Percentiles rank a stretch among this genome's conserved stretches.
phyloP scores from a whole-genome alignment of 371 early-diverging fungal species.

The Apophysomyces variabilis region DNA sequence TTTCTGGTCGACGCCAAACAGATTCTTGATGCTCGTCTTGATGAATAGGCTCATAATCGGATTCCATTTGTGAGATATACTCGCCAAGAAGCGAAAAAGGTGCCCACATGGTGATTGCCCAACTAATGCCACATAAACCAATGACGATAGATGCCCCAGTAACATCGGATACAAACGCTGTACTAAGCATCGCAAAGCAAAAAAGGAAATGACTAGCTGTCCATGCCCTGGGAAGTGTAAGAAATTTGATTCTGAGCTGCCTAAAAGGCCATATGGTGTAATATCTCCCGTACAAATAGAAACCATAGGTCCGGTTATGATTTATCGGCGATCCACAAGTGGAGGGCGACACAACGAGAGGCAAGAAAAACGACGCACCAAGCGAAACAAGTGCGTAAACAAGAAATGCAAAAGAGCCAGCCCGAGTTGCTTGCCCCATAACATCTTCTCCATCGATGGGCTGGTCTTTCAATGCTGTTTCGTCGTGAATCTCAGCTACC shows the following conservation, averaged over 20 bases:
- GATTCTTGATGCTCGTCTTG: constrained; percentile 5
- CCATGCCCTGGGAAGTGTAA: constrained; percentile 73
- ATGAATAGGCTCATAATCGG: not conserved
- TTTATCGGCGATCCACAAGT: not conserved
- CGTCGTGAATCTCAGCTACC: constrained; percentile 69
- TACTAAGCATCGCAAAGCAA: constrained; percentile 69
- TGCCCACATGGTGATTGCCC: constrained; percentile 92
- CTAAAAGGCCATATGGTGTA: constrained; percentile 21
- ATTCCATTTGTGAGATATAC: constrained; percentile 60
- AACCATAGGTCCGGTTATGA: constrained; percentile 7
- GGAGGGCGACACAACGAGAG: constrained; percentile 47
- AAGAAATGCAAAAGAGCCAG: constrained; percentile 86
- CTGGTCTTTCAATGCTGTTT: constrained; percentile 17
- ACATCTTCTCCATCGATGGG: constrained; percentile 38
- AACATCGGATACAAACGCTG: constrained; percentile 60
- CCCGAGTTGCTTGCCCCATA: constrained; percentile 76
- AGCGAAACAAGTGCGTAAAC: constrained; percentile 80
- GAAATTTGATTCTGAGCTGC: constrained; percentile 26
- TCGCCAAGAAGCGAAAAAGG: constrained; percentile 94
- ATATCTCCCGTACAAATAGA: constrained; percentile 17
- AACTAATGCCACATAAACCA: constrained; percentile 78
- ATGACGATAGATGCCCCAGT: constrained; percentile 64
- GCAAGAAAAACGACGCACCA: constrained; percentile 73
- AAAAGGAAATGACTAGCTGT: constrained; percentile 70
- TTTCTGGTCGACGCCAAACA: constrained; percentile 13